phyloP scores from a whole-genome alignment of 2,329 filamentous ascomycete genomes.

The Cladophialophora psammophila region DNA sequence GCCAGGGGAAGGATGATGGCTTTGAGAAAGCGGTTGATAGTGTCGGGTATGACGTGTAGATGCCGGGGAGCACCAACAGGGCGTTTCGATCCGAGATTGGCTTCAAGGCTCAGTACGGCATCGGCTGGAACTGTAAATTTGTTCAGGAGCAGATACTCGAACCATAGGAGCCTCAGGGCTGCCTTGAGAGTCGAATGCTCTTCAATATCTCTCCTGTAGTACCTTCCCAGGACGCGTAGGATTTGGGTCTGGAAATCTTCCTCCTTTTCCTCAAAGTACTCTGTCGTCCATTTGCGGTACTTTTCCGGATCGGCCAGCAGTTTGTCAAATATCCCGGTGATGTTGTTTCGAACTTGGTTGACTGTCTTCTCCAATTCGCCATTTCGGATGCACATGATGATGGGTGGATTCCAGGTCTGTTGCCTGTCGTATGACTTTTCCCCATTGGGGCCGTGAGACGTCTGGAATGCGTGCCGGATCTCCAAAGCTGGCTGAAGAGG shows the following conservation, averaged over 20 bases:
- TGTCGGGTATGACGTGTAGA: slow-evolving; percentile 30
- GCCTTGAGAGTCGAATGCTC: slow-evolving; percentile 31
- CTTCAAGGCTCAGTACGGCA: slow-evolving; percentile 21
- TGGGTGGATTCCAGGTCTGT: slow-evolving; percentile 34
- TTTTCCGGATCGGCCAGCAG: slow-evolving; percentile 20
- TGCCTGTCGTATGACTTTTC: slow-evolving; percentile 18
- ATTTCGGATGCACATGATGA: slow-evolving; percentile 31
- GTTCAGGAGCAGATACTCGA: slow-evolving; percentile 33
- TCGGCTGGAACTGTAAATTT: slow-evolving; percentile 25
- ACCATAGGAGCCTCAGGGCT: slow-evolving; percentile 33
- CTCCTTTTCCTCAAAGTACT: slow-evolving; percentile 24
- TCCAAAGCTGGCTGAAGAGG: slow-evolving; percentile 20
- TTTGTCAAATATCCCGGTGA: slow-evolving; percentile 27
- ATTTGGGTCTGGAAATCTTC: slow-evolving; percentile 33
- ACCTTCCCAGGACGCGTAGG: slow-evolving; percentile 27
- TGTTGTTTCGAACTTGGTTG: slow-evolving; percentile 13
- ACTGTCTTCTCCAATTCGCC: slow-evolving; percentile 13
- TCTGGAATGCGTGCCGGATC: slow-evolving; percentile 23
- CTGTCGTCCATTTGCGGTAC: slow-evolving; percentile 28
- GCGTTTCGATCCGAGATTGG: slow-evolving; percentile 17
- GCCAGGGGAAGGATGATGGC: slow-evolving; percentile 29
- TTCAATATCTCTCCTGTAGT: slow-evolving; percentile 30
- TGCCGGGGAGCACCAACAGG: slow-evolving; percentile 4
- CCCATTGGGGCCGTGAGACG: slow-evolving; percentile 15
- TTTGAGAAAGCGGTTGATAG: slow-evolving; percentile 37